These are phyloP conservation scores for Ogataea pini DNA, from an alignment of 805 yeast species.

Conservation along the genomic window DNA sequence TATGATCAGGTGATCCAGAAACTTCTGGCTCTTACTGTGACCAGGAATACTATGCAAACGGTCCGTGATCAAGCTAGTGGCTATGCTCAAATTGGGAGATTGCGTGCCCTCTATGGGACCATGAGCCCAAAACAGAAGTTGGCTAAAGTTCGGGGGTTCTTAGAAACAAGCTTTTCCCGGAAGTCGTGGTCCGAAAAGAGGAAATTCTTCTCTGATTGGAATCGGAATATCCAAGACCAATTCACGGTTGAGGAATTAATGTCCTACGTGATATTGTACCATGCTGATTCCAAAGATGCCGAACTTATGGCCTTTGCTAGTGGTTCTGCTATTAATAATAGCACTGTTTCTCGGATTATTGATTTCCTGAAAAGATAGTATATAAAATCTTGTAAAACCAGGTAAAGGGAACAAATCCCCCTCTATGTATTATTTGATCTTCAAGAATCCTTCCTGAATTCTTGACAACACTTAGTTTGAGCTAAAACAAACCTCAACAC, in stretches of 20 bases:
- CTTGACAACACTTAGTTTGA: too few species aligned
- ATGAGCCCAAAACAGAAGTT: conserved; percentile 1
- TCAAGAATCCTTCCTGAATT: too few species aligned
- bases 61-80: conserved; percentile 1
- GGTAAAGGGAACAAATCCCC: too few species aligned
- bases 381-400: too few species aligned
- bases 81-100: background rate
- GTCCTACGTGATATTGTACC: background rate
- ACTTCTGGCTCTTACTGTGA: background rate
- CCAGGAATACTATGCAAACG: conserved; percentile 1
- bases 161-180: too few species aligned
- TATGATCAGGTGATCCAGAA: background rate
- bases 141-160: background rate
- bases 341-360: background rate
- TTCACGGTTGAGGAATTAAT: background rate
- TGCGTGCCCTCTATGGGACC: conserved; percentile 1
- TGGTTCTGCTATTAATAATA: background rate
- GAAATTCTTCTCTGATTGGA: conserved; percentile 1
- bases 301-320: conserved; percentile 1
- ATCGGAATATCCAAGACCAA: background rate
- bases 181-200: background rate
- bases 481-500: too few species aligned
- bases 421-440: too few species aligned
- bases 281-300: background rate
- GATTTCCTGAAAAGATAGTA: too few species aligned